phyloP scores from a whole-genome alignment of 306 rosid genomes.

The Comarum palustre region DNA sequence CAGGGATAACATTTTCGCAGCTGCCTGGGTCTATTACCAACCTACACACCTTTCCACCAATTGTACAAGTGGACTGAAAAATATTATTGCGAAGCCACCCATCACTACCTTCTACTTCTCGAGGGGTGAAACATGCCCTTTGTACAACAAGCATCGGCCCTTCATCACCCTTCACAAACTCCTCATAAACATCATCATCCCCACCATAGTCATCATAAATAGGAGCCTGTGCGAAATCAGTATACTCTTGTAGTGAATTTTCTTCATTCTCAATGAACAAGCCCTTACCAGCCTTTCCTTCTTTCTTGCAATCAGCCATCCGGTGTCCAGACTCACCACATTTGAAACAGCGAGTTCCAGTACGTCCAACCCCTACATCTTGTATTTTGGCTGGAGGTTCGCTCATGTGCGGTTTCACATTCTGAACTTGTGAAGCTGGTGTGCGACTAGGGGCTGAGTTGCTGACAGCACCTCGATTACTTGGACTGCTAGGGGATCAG shows the following conservation, averaged over 20 bases:
- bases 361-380: no score
- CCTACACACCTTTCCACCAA: no score
- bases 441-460: neutral
- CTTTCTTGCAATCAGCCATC: neutral
- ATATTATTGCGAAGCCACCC: no score
- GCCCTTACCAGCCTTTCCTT: neutral
- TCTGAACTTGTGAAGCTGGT: neutral
- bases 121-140: no score
- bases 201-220: neutral
- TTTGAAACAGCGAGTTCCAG: neutral
- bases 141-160: no score
- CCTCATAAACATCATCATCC: neutral
- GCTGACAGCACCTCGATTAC: neutral
- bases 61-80: no score
- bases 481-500: neutral
- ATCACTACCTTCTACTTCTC: no score
- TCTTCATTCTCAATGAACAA: no score
- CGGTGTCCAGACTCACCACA: neutral
- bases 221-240: neutral
- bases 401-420: neutral
- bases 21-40: no score
- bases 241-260: neutral
- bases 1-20: no score
- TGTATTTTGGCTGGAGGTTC: neutral
- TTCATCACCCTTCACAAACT: neutral